These are phyloP conservation scores for Aspergillus coremiiformis DNA, from an alignment of 495 filamentous ascomycete genomes.

Conservation along the genomic window DNA sequence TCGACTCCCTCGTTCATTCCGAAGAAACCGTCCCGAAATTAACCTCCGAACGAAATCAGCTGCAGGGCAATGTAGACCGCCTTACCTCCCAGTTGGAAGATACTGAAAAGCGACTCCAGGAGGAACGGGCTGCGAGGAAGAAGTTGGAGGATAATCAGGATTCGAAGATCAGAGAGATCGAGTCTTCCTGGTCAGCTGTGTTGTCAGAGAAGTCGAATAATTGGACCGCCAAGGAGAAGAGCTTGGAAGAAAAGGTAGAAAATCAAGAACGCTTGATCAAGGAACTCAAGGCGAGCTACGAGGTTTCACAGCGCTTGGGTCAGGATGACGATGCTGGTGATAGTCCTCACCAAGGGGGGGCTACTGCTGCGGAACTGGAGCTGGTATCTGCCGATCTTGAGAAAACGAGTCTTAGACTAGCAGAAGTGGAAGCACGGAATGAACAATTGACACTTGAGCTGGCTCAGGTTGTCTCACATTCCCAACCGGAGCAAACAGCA, in stretches of 20 bases:
- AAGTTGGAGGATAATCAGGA: slow-evolving; percentile 72
- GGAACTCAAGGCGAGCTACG: slow-evolving; percentile 93
- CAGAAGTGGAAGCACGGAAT: slow-evolving; percentile 89
- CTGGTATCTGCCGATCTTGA: slow-evolving; percentile 88
- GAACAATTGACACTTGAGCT: slow-evolving; percentile 88
- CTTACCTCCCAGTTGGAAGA: slow-evolving; percentile 93
- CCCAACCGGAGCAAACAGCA: slow-evolving; percentile 48
- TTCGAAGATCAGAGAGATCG: slow-evolving; percentile 72
- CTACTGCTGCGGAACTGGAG: slow-evolving; percentile 84
- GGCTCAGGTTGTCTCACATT: slow-evolving; percentile 75
- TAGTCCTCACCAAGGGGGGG: slow-evolving; percentile 47
- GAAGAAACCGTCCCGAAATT: slow-evolving; percentile 88
- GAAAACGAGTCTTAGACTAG: slow-evolving; percentile 75
- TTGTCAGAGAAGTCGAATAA: slow-evolving; percentile 91
- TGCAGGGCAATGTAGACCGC: slow-evolving; percentile 68
- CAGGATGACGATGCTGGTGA: slow-evolving; percentile 60
- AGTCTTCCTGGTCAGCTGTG: slow-evolving; percentile 86
- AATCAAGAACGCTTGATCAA: slow-evolving; percentile 88
- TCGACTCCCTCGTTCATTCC: slow-evolving; percentile 83
- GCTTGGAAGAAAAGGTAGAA: slow-evolving; percentile 85
- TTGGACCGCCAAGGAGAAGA: slow-evolving; percentile 91
- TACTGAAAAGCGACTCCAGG: slow-evolving; percentile 64
- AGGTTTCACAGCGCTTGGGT: slow-evolving; percentile 86
- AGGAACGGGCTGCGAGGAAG: slow-evolving; percentile 64
- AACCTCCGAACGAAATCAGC: slow-evolving; percentile 74